phyloP scores from a whole-genome alignment of 495 filamentous ascomycete genomes.

The Podospora comata region DNA sequence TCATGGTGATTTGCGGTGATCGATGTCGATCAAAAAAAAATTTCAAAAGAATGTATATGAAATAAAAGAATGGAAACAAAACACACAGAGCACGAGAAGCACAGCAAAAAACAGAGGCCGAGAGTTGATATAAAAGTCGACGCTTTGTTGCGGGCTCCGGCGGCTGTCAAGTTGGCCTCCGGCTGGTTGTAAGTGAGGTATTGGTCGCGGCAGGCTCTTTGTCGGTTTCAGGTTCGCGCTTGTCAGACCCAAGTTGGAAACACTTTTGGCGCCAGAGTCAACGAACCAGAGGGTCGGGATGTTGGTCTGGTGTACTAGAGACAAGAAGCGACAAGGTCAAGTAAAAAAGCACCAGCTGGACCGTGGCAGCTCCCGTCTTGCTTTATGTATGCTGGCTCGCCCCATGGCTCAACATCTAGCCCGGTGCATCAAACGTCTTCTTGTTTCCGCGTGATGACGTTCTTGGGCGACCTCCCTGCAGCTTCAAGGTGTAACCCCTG shows the following conservation, averaged over 20 bases:
- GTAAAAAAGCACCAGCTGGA: neutral
- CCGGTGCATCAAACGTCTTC: constrained; percentile 6
- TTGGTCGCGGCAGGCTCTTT: constrained; percentile 17
- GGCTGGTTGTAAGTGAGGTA: constrained; percentile 7
- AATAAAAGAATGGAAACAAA: neutral
- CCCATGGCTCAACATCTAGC: constrained; percentile 16
- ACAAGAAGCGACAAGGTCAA: constrained; percentile 7
- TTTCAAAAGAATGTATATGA: neutral
- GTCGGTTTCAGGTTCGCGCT: constrained; percentile 29
- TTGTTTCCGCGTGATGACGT: constrained; percentile 19
- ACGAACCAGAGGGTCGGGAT: constrained; percentile 6
- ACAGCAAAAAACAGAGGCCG: neutral
- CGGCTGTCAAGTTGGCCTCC: constrained; percentile 20
- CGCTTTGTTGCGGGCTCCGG: constrained; percentile 13
- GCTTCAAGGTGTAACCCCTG: constrained; percentile 4
- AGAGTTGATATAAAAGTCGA: constrained; percentile 15
- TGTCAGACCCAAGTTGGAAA: constrained; percentile 20
- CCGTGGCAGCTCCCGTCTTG: constrained; percentile 6
- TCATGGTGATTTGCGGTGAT: constrained; percentile 21
- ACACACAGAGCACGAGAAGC: neutral
- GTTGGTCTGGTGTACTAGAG: neutral
- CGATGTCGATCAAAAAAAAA: constrained; percentile 11
- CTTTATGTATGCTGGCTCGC: constrained; percentile 17
- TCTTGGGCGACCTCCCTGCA: constrained; percentile 7
- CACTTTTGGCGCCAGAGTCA: constrained; percentile 19